Evolutionary conservation across 2,329 filamentous ascomycete species (phyloP).

Genomic region (Cercospora beticola): DNA sequence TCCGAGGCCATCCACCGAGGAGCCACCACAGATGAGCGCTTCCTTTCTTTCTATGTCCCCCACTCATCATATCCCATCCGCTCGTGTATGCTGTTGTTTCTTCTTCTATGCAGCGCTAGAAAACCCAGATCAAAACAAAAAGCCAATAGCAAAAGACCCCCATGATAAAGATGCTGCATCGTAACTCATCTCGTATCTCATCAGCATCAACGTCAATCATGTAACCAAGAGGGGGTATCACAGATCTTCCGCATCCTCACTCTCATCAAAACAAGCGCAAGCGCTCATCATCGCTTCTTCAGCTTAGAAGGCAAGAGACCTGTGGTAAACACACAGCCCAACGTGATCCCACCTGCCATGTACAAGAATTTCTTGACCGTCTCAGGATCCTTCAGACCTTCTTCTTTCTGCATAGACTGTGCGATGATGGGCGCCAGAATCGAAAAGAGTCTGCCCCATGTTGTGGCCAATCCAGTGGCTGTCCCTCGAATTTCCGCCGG

Average conservation of each 20-base stretch:
- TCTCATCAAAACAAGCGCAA: neutral
- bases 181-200: neutral
- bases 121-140: neutral
- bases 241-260: neutral
- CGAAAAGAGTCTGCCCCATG: slow-evolving; percentile 59
- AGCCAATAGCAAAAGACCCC: neutral
- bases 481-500: slow-evolving; percentile 50
- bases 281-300: slow-evolving; percentile 37
- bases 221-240: neutral
- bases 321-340: slow-evolving; percentile 55
- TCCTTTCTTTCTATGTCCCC: neutral
- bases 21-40: too few species aligned
- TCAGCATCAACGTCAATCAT: neutral
- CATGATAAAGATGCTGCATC: neutral
- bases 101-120: neutral
- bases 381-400: slow-evolving; percentile 27
- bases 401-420: slow-evolving; percentile 41
- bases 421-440: slow-evolving; percentile 60
- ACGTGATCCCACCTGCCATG: slow-evolving; percentile 55
- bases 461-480: slow-evolving; percentile 57
- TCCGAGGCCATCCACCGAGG: too few species aligned
- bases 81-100: neutral
- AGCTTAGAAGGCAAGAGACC: slow-evolving; percentile 48
- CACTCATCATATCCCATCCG: neutral
- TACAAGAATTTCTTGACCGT: slow-evolving; percentile 54